Conservation (phyloP, 179 eudicot species). For the Corrigiola litoralis region DNA sequence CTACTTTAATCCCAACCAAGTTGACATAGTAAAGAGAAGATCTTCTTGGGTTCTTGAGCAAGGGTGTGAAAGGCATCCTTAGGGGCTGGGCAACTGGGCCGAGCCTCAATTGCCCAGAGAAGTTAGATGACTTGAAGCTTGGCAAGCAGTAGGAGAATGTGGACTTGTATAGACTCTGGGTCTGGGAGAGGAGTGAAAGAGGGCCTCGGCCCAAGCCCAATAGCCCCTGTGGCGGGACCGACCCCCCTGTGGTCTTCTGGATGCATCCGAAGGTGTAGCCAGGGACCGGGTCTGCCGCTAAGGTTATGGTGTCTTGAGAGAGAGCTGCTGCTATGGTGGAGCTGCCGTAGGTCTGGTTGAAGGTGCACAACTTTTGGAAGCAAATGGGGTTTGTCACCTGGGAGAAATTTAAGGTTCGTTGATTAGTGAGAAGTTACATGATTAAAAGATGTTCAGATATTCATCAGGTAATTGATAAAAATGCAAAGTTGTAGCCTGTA, state of each 20-base stretch:
- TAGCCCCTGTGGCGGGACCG: constrained; percentile 69
- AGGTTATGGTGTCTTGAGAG: constrained; percentile 56
- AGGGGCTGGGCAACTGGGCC: constrained; percentile 64
- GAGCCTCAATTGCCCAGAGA: constrained; percentile 54
- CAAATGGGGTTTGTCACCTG: constrained; percentile 43
- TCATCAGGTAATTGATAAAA: too few relatives aligned
- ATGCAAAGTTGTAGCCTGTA: too few relatives aligned
- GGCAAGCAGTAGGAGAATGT: constrained; percentile 89
- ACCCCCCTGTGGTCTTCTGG: constrained; percentile 47
- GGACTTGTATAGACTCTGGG: constrained; percentile 55
- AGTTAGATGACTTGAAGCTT: constrained; percentile 55
- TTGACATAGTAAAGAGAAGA: constrained; percentile 74
- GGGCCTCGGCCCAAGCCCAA: constrained; percentile 86
- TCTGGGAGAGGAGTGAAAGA: constrained; percentile 58
- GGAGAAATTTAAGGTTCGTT: background rate
- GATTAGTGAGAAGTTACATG: background rate
- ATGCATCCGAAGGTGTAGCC: constrained; percentile 70
- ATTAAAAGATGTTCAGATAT: too few relatives aligned
- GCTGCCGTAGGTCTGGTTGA: constrained; percentile 52
- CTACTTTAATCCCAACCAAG: constrained; percentile 57
- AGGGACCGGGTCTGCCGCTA: constrained; percentile 58
- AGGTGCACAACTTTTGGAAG: constrained; percentile 33
- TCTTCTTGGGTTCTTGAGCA: constrained; percentile 65
- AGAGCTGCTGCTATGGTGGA: constrained; percentile 50
- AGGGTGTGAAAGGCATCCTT: constrained; percentile 49